Percentiles rank a stretch among this genome's conserved stretches.
These are phyloP conservation scores for Pseudohalonectria lignicola DNA, from an alignment of 2,329 filamentous ascomycete genomes.

Conservation along the genomic window DNA sequence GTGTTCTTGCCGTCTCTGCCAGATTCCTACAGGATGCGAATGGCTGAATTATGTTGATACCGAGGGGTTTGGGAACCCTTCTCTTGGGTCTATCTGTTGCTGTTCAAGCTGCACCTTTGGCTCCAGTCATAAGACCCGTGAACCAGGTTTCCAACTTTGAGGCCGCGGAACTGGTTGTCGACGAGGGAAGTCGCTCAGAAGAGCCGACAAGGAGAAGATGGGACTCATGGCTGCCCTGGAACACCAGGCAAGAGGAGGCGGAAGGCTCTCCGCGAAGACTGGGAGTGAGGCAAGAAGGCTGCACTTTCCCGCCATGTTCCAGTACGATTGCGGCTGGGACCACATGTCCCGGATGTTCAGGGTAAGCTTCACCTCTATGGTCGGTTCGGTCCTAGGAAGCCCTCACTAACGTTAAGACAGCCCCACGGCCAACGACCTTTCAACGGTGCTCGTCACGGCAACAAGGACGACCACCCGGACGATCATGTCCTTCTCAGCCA, in stretches of 20 bases:
- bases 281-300: background rate
- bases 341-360: background rate
- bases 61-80: constrained; percentile 10
- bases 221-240: background rate
- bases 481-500: constrained; percentile 6
- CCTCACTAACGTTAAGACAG: no score
- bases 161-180: no score
- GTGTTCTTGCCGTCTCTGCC: background rate
- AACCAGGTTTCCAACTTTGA: background rate
- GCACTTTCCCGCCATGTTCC: background rate
- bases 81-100: constrained; percentile 7
- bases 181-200: no score
- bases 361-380: background rate
- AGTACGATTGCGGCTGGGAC: background rate
- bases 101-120: background rate
- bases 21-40: constrained; percentile 9
- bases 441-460: constrained; percentile 8
- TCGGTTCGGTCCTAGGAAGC: no score
- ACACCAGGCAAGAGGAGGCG: background rate
- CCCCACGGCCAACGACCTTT: background rate
- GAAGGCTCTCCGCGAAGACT: constrained; percentile 1
- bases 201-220: no score
- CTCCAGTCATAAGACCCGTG: background rate
- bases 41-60: constrained; percentile 13
- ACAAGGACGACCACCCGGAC: constrained; percentile 11